phyloP scores from a whole-genome alignment of 805 yeast species.

The Monosporozyma siamensis region DNA sequence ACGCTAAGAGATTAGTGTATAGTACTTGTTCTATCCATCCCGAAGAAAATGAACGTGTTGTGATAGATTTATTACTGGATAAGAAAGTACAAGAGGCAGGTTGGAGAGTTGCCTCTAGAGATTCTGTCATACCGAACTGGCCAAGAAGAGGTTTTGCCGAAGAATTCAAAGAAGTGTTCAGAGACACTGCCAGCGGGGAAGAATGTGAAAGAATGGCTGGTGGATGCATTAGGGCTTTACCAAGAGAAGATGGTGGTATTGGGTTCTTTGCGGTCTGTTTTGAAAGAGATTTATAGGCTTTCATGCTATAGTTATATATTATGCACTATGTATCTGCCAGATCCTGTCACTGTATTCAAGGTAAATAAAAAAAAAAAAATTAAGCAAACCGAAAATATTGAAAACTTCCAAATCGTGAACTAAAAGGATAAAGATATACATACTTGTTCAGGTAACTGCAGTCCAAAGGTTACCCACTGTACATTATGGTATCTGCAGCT shows the following conservation, averaged over 20 bases:
- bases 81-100: conserved; percentile 53
- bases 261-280: conserved; percentile 96
- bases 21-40: conserved; percentile 94
- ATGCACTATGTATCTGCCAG: too few species aligned
- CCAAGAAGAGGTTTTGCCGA: conserved; percentile 68
- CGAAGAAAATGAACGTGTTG: conserved; percentile 90
- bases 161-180: conserved; percentile 50
- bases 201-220: conserved; percentile 55
- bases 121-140: conserved; percentile 75
- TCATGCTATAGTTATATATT: background rate
- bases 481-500: background rate
- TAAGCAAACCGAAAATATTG: too few species aligned
- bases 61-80: conserved; percentile 64
- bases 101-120: conserved; percentile 59
- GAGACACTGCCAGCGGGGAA: conserved; percentile 33
- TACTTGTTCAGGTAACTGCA: too few species aligned
- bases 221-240: conserved; percentile 78
- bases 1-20: conserved; percentile 69
- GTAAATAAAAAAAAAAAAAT: too few species aligned
- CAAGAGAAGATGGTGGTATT: conserved; percentile 93
- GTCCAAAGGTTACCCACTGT: too few species aligned
- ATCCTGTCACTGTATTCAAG: too few species aligned
- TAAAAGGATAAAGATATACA: too few species aligned
- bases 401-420: too few species aligned
- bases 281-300: conserved; percentile 28